Base-by-base conservation (phyloP, 2,329 filamentous ascomycete genomes). In the Thermochaetoides dissita region DNA sequence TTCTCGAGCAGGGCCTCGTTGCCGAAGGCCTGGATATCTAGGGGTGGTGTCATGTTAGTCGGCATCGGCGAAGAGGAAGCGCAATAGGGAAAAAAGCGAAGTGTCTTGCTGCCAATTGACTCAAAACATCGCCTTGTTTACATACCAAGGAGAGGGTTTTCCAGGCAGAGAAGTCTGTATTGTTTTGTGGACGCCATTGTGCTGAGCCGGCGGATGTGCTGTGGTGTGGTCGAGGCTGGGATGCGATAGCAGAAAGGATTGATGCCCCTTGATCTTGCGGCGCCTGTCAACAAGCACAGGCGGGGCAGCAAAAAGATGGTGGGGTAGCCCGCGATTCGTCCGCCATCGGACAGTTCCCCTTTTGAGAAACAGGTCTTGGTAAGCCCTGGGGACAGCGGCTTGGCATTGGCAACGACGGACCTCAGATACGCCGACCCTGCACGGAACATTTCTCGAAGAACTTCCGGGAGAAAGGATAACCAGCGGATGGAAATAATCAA, bases 61-160 rank as follows among this genome's bases (percentile, higher is more conserved):
- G 17, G 17, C 17, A 24, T 24, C 17, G 17, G 17, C 17, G 5
- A 12, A 12, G 29, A 30, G 24, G 9, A 42, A 39, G 29, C 29
- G 17, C 28, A 33, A 8, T 17, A 35, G 10, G 38, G 17, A 30
- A 36, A 34, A 9, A 7, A 38, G 30, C 38, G 37, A 57, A 36
- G 36, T 6, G 32, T 38, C 33, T 39, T 10, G 53, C 43, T 48
- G 36, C 34, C 8, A 34, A 45, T 37, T 6, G 9, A 10, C 36
- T 11, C 8, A 10, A 37, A 24, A 24, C 5, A 24, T 24, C 17
- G 17, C 17, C 3, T 11, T 11, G 6, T 35, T 12, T 17, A 47
- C 73, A 54, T 68, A 88, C 84, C 89, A 57, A 98, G 83, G 56
- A 98, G 80, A 63, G 91, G 91, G 67, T 98, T 98, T 81, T 95